Evolutionary conservation across 805 yeast species (phyloP).

Genomic region (Metschnikowia shivogae): DNA sequence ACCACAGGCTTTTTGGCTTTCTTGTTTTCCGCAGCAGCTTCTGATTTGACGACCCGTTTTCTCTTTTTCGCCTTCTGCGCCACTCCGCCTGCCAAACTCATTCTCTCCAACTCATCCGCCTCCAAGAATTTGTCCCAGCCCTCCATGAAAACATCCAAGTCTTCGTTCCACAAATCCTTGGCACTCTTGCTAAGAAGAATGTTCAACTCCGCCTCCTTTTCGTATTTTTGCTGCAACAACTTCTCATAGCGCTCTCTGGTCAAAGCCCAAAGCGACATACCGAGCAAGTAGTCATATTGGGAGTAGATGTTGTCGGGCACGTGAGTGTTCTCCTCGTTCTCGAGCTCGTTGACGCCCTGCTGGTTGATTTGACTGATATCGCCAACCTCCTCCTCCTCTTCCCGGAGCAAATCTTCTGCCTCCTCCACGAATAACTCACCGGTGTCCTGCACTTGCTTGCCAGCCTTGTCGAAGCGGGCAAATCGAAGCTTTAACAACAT

Average conservation of each 20-base stretch:
- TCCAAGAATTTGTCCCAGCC: slow-evolving; percentile 66
- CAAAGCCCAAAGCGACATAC: slow-evolving; percentile 91
- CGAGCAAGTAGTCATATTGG: slow-evolving; percentile 80
- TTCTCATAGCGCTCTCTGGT: slow-evolving; percentile 86
- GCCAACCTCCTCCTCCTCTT: slow-evolving; percentile 40
- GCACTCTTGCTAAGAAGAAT: slow-evolving; percentile 63
- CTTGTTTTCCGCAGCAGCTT: slow-evolving; percentile 12
- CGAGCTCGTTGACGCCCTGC: slow-evolving; percentile 25
- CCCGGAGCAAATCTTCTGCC: slow-evolving; percentile 33
- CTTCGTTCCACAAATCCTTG: slow-evolving; percentile 84
- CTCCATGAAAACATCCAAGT: slow-evolving; percentile 67
- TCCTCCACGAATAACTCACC: slow-evolving; percentile 19
- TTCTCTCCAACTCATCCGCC: slow-evolving; percentile 59
- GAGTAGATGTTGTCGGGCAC: slow-evolving; percentile 54
- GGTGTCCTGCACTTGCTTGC: slow-evolving; percentile 51
- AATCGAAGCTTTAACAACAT: slow-evolving; percentile 64
- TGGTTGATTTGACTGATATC: slow-evolving; percentile 14
- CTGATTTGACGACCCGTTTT: slow-evolving; percentile 20
- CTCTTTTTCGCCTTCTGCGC: slow-evolving; percentile 39
- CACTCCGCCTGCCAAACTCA: slow-evolving; percentile 41
- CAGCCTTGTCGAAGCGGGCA: slow-evolving; percentile 70
- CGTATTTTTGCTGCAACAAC: slow-evolving; percentile 67
- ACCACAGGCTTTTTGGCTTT: slow-evolving; percentile 8
- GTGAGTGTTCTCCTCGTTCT: slow-evolving; percentile 35
- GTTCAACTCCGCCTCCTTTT: slow-evolving; percentile 67